Evolutionary conservation across 306 rosid genomes (phyloP).

Genomic region (Glycine latifolia): DNA sequence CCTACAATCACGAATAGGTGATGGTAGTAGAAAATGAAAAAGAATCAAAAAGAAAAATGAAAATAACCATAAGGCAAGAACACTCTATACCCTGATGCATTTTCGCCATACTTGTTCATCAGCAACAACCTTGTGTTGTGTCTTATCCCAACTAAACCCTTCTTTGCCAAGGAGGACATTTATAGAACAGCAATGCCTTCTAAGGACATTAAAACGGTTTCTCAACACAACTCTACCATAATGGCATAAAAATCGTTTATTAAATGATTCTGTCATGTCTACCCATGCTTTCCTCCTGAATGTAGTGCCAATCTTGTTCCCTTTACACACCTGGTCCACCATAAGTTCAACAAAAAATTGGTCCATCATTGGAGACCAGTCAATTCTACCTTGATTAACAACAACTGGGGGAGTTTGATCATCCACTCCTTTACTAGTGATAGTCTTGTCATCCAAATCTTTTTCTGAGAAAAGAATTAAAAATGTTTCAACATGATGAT

Average conservation of each 20-base stretch:
- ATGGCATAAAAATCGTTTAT: conserved; percentile 52
- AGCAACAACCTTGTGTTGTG: conserved; percentile 58
- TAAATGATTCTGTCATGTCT: conserved; percentile 58
- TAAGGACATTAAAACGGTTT: conserved; percentile 57
- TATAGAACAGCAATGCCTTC: conserved; percentile 60
- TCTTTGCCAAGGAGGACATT: conserved; percentile 56
- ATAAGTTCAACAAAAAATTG: conserved; percentile 60
- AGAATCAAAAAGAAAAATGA: neutral
- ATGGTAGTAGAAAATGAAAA: conserved; percentile 18
- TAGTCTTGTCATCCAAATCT: conserved; percentile 44
- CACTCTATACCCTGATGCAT: conserved; percentile 55
- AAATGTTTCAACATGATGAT: conserved; percentile 18
- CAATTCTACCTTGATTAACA: conserved; percentile 46
- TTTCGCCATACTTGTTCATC: conserved; percentile 59
- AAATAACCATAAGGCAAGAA: neutral
- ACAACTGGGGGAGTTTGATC: conserved; percentile 19
- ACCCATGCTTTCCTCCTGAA: conserved; percentile 63
- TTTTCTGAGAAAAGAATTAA: conserved; percentile 40
- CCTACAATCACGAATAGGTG: conserved; percentile 50
- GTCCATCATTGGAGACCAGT: conserved; percentile 59
- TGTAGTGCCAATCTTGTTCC: conserved; percentile 55
- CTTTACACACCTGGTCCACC: conserved; percentile 60
- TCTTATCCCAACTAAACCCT: conserved; percentile 63
- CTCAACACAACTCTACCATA: conserved; percentile 59
- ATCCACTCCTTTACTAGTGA: conserved; percentile 43